A percentile compares a stretch with the other conserved stretches of the same genome.
Evolutionary conservation across 2,329 filamentous ascomycete genomes (phyloP).

Genomic region (Akanthomyces muscarius): DNA sequence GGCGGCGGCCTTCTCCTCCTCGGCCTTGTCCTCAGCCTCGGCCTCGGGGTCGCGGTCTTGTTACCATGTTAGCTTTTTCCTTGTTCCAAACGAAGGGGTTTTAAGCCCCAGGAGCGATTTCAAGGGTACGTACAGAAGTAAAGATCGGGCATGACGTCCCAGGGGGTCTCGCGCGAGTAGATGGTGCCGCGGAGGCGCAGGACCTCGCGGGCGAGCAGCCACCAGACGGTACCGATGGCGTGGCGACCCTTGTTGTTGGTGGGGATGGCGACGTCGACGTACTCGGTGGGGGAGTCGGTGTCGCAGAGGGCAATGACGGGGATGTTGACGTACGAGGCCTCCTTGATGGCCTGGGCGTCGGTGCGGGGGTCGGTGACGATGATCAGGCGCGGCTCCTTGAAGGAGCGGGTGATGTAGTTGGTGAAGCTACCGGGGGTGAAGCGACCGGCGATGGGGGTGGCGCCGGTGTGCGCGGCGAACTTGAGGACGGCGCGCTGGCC

Average conservation of each 20-base stretch:
- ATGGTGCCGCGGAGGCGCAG: conserved; percentile 97
- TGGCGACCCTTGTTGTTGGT: conserved; percentile 99
- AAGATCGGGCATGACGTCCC: conserved; percentile 99
- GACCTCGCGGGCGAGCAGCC: conserved; percentile 99
- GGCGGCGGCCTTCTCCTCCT: conserved; percentile 84
- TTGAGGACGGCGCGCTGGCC: conserved; percentile 99
- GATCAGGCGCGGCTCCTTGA: conserved; percentile 99
- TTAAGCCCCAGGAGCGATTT: too few species aligned
- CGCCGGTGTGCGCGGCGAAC: conserved; percentile 98
- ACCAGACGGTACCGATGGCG: conserved; percentile 98
- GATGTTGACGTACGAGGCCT: conserved; percentile 99
- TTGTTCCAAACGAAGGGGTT: too few species aligned
- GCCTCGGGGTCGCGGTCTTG: conserved; percentile 95
- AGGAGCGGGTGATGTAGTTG: conserved; percentile 99
- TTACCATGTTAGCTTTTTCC: too few species aligned
- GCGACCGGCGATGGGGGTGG: conserved; percentile 95
- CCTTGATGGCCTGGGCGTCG: conserved; percentile 99
- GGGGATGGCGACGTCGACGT: conserved; percentile 98
- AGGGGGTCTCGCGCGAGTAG: conserved; percentile 90
- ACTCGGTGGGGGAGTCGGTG: conserved; percentile 99
- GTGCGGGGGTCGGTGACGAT: conserved; percentile 99
- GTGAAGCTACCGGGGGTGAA: conserved; percentile 99
- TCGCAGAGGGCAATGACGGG: conserved; percentile 98
- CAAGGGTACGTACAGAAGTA: conserved; percentile 75
- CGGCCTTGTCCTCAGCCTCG: conserved; percentile 96